Conservation (phyloP, 768 basidiomycete species). For the Boletus pseudopeckii region DNA sequence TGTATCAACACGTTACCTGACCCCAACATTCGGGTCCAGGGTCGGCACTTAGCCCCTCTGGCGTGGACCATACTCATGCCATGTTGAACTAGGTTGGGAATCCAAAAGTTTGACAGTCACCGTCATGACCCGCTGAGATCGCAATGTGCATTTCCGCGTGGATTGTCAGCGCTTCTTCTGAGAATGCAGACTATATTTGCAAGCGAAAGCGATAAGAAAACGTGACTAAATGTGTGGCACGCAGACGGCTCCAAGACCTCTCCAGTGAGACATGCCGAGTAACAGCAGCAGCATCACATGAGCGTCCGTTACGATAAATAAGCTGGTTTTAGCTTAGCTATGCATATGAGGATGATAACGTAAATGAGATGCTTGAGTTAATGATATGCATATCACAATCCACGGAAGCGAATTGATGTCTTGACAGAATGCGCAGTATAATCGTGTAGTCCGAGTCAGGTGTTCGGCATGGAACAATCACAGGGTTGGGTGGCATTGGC, state of each 20-base stretch:
- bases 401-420: conserved; percentile 3
- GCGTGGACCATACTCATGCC: conserved; percentile 6
- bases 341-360: conserved; percentile 8
- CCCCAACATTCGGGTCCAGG: background rate
- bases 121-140: background rate
- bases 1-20: conserved; percentile 7
- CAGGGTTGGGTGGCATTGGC: background rate
- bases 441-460: background rate
- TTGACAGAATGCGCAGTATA: background rate
- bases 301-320: conserved; percentile 4
- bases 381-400: conserved; percentile 7
- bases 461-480: background rate
- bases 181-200: background rate
- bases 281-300: background rate
- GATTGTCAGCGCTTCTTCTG: background rate
- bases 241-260: background rate
- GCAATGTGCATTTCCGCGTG: background rate
- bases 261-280: background rate
- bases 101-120: background rate
- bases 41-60: background rate
- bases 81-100: background rate
- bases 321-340: background rate
- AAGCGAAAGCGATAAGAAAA: conserved; percentile 1
- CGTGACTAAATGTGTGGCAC: background rate
- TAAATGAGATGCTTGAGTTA: conserved; percentile 7